Evolutionary conservation across 371 early-diverging fungal species (phyloP), one percentile per base, ranked within the genome.

Genomic region (Mucor irregularis): DNA sequence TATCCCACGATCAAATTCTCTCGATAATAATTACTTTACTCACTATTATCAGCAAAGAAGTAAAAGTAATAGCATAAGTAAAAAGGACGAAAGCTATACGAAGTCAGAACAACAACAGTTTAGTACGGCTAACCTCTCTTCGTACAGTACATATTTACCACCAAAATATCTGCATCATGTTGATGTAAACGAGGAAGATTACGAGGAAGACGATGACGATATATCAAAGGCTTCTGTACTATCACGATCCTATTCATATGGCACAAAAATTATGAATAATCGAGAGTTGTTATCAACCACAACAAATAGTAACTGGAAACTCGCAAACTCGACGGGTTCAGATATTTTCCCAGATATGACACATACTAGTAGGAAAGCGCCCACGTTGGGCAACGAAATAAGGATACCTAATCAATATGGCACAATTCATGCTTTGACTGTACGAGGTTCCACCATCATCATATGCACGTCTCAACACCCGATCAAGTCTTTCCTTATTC

Each of bases 1-100:
- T 42, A 42, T 42, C 42, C 42, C 42, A 42, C 42, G 42, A 22
- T 42, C 42, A 19, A 42, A 42, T 42, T 42, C 42, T 21, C 42
- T 42, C 24, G 42, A 42, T 42, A 42, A 42, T 21, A 22, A 42
- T 42, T 42, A 42, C 24, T 42, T 19, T 24, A 21, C 21, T 19
- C 21, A 13, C 21, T 25, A 42, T 11, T 21, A 19, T 42, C 22
- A 16, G 16, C 35, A 35, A n/a, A 16, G 35, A 35, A 13, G 16
- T 5, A 35, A 35, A n/a, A 35, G 35, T n/a, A 35, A 35, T 35
- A 35, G 16, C 14, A 35, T 35, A 13, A 35, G 16, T 35, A 35
- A 16, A 35, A n/a, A n/a, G n/a, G n/a, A n/a, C n/a, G n/a, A n/a
- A n/a, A n/a, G n/a, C n/a, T n/a, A n/a, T n/a, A n/a, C n/a, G n/a